These are phyloP conservation scores for Peronospora destructor DNA, from an alignment of 352 stramenopile genomes.

Conservation along the genomic window DNA sequence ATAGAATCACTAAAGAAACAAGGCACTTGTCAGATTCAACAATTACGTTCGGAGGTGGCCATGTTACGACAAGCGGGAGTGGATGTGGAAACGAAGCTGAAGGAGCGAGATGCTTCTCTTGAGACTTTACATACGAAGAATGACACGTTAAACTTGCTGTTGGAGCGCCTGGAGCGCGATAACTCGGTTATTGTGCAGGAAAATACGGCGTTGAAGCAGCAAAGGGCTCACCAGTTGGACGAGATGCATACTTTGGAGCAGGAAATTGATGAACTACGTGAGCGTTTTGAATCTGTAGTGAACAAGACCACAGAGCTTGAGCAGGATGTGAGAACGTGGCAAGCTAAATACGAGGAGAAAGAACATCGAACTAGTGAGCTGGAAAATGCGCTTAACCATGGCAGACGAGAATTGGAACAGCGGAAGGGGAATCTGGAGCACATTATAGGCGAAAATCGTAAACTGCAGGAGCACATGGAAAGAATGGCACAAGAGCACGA, in stretches of 20 bases:
- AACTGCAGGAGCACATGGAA: constrained; percentile 41
- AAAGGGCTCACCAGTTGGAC: constrained; percentile 32
- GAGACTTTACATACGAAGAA: constrained; percentile 36
- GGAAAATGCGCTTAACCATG: constrained; percentile 25
- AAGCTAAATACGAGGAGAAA: constrained; percentile 33
- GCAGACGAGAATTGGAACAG: constrained; percentile 31
- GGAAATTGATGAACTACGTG: constrained; percentile 38
- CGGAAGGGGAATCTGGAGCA: constrained; percentile 30
- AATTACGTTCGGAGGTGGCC: constrained; percentile 39
- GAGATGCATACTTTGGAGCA: constrained; percentile 35
- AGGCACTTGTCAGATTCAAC: constrained; percentile 46
- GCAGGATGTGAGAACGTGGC: constrained; percentile 30
- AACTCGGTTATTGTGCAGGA: constrained; percentile 33
- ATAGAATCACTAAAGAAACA: constrained; percentile 44
- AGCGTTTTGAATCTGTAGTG: constrained; percentile 31
- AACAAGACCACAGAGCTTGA: constrained; percentile 32
- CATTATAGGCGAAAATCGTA: constrained; percentile 36
- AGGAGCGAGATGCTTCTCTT: constrained; percentile 36
- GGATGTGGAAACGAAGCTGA: constrained; percentile 44
- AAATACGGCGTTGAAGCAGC: constrained; percentile 39
- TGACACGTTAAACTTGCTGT: constrained; percentile 30
- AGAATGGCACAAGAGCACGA: constrained; percentile 41
- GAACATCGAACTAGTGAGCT: constrained; percentile 27
- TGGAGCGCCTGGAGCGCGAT: constrained; percentile 45
- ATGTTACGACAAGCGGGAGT: constrained; percentile 41